These are phyloP conservation scores for Odonthalia washingtoniensis DNA, from an alignment of 31 red algal species.

Conservation along the genomic window DNA sequence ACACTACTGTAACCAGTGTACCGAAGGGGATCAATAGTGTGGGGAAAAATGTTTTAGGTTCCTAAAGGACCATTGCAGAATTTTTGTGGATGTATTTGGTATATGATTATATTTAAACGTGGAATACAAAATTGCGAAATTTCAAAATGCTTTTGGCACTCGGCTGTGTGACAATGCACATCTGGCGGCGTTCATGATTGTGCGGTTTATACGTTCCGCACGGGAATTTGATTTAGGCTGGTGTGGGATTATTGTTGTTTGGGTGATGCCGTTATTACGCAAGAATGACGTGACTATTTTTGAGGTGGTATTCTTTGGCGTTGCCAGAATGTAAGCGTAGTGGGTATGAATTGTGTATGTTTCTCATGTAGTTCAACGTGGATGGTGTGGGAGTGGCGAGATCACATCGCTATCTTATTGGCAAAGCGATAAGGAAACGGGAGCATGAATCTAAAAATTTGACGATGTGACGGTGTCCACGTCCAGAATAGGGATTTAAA, in stretches of 20 bases:
- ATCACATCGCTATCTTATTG: too few species aligned
- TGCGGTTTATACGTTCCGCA: not conserved
- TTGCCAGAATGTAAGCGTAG: not conserved
- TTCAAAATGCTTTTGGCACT: not conserved
- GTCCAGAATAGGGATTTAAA: too few species aligned
- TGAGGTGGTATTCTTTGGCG: slow-evolving; percentile 13
- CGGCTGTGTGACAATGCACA: not conserved
- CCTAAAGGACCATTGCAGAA: too few species aligned
- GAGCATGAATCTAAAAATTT: too few species aligned
- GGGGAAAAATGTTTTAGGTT: not conserved
- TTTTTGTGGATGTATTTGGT: not conserved
- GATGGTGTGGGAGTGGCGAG: not conserved
- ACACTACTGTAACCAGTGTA: not conserved
- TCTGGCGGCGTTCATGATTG: not conserved
- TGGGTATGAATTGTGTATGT: not conserved
- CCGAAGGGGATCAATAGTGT: not conserved
- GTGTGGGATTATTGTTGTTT: not conserved
- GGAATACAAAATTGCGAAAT: not conserved
- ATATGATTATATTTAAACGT: not conserved
- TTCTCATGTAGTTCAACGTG: not conserved
- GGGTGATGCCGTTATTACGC: not conserved
- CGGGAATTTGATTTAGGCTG: not conserved
- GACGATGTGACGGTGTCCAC: not conserved
- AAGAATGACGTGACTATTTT: not conserved
- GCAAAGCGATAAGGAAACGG: too few species aligned